Evolutionary conservation across 1,139 yeast species (phyloP), one percentile per base, ranked within the genome.

Genomic region (Yamadazyma dendronema): DNA sequence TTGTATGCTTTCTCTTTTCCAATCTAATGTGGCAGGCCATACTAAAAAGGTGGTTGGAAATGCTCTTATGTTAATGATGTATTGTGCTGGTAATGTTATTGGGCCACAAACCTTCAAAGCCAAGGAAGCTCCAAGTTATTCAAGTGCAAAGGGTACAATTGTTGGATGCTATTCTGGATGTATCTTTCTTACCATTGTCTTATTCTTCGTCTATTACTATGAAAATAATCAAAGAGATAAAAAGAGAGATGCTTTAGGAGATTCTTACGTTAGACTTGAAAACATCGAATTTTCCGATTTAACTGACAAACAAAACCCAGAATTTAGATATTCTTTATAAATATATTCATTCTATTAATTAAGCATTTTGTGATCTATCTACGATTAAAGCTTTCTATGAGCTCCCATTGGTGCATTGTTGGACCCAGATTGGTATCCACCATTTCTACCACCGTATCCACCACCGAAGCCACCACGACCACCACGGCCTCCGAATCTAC

Each of bases 61-160:
- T 38, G 56, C 57, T 10, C 21, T 37, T 24, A 22, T 31, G 7
- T 25, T 40, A 13, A 65, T 81, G 40, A 82, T 79, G 1, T 81
- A 78, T 52, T 77, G 84, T 47, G 71, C 73, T 28, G 88, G 92
- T 23, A 83, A 84, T 45, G 62, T 82, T 31, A 65, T 81, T 34
- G 89, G 89, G 6, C 90, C 92, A 1, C 87, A 81, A 55, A 71
- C 84, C 30, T 83, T 81, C 53, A 62, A 74, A 43, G 61, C 62
- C 0, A 45, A 49, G 4, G 75, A 79, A 46, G 78, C 77, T 1
- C 88, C 87, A 13, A 48, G 47, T 12, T 79, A 78, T 47, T 48
- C 54, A 3, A 64, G 72, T 5, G 83, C 79, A 2, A 67, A 70
- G 43, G 54, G 64, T 12, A 53, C 63, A 10, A 34, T 39, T 36